phyloP scores from a whole-genome alignment of 176 grass and related monocot genomes.

The Bothriochloa decipiens region DNA sequence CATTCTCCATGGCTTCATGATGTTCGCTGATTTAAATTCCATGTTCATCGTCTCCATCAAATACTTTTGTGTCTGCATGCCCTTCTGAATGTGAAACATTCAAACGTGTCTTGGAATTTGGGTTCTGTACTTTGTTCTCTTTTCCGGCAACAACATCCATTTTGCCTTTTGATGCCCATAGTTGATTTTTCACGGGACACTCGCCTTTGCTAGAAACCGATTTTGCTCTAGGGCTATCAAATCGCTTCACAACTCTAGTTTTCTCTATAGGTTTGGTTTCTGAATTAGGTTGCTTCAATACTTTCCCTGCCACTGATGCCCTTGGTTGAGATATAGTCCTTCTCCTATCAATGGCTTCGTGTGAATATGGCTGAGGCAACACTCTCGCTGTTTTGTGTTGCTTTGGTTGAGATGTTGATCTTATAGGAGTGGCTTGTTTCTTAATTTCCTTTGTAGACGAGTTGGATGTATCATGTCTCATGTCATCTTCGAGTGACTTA shows the following conservation, averaged over 20 bases:
- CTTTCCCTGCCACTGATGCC: conserved; percentile 42
- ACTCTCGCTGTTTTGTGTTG: conserved; percentile 42
- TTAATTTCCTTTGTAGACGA: conserved; percentile 48
- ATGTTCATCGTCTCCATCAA: conserved; percentile 29
- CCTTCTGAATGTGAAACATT: conserved; percentile 13
- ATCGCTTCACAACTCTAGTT: conserved; percentile 28
- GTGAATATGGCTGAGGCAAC: conserved; percentile 30
- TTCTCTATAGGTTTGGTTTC: conserved; percentile 47
- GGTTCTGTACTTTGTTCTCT: conserved; percentile 60
- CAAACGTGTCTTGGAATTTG: conserved; percentile 31
- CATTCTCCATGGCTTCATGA: conserved; percentile 19
- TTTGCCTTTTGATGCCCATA: conserved; percentile 48
- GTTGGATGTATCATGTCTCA: conserved; percentile 53
- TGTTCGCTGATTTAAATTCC: conserved; percentile 22
- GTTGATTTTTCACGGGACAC: conserved; percentile 40
- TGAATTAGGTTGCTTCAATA: conserved; percentile 52
- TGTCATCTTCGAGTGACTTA: conserved; percentile 70
- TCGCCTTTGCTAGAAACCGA: conserved; percentile 30
- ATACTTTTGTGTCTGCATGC: background rate
- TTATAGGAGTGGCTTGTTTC: conserved; percentile 47
- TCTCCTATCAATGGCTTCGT: conserved; percentile 44
- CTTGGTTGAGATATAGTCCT: conserved; percentile 54
- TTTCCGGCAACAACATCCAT: conserved; percentile 43
- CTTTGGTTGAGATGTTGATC: conserved; percentile 59
- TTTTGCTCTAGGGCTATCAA: conserved; percentile 39